These are phyloP conservation scores for Silene noctiflora DNA, from an alignment of 179 eudicot species.

Conservation along the genomic window DNA sequence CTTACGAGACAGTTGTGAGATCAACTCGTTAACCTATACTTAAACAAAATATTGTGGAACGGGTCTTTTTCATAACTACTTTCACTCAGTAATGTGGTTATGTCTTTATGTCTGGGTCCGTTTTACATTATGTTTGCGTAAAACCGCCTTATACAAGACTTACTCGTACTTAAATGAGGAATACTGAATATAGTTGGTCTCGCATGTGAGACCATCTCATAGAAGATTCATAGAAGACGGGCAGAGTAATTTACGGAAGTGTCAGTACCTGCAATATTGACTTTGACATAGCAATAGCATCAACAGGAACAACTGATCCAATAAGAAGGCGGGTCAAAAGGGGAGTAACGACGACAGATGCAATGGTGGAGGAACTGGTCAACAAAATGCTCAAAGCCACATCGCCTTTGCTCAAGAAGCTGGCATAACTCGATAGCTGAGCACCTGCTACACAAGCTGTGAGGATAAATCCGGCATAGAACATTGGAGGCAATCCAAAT, in stretches of 20 bases:
- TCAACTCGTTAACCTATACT: no score
- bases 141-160: no score
- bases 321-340: slow-evolving; percentile 90
- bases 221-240: no score
- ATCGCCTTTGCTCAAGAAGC: slow-evolving; percentile 93
- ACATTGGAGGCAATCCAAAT: slow-evolving; percentile 71
- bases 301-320: slow-evolving; percentile 94
- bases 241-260: slow-evolving; percentile 13
- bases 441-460: slow-evolving; percentile 96
- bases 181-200: no score
- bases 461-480: slow-evolving; percentile 82
- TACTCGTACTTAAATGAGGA: no score
- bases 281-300: slow-evolving; percentile 88
- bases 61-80: no score
- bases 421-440: slow-evolving; percentile 94
- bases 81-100: no score
- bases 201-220: no score
- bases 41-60: no score
- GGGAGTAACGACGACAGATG: slow-evolving; percentile 82
- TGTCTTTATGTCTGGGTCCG: no score
- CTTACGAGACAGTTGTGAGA: not conserved
- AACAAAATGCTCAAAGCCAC: slow-evolving; percentile 86
- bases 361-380: slow-evolving; percentile 87
- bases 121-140: no score
- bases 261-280: slow-evolving; percentile 87